phyloP scores from a whole-genome alignment of 805 yeast genomes.

The Kurtzmaniella cleridarum region DNA sequence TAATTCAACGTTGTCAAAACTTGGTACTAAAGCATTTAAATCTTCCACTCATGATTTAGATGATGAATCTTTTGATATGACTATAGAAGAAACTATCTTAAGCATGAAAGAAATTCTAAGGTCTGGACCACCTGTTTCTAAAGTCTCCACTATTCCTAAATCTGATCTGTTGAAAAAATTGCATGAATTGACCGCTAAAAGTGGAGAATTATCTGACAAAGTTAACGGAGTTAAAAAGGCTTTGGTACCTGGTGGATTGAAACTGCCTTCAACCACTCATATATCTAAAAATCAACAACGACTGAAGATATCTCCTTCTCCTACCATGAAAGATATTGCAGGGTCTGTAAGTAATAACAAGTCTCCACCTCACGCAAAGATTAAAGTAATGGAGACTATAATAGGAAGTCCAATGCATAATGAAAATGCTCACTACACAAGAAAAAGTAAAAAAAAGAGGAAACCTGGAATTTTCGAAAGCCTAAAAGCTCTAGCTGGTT shows the following conservation, averaged over 20 bases:
- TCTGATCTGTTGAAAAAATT: conserved; percentile 27
- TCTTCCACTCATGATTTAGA: neutral
- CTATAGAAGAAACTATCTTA: conserved; percentile 4
- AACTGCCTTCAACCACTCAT: conserved; percentile 19
- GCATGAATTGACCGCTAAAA: conserved; percentile 23
- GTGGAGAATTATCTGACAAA: conserved; percentile 10
- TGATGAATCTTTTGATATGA: conserved; percentile 3
- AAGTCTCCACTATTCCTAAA: conserved; percentile 9
- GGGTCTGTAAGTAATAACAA: too few relatives aligned
- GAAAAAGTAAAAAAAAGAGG: neutral
- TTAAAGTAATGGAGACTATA: too few relatives aligned
- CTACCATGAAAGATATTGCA: conserved; percentile 6
- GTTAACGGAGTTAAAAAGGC: conserved; percentile 4
- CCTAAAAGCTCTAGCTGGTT: too few relatives aligned
- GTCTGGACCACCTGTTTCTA: conserved; percentile 3
- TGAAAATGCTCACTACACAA: conserved; percentile 1
- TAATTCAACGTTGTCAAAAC: neutral
- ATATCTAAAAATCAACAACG: conserved; percentile 1
- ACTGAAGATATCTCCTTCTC: conserved; percentile 5
- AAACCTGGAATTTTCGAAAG: too few relatives aligned
- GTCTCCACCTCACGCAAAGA: too few relatives aligned
- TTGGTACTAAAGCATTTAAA: neutral
- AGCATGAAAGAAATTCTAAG: conserved; percentile 9
- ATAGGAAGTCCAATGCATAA: neutral
- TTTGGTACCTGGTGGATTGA: conserved; percentile 8